These are phyloP conservation scores for Brassica juncea DNA, from an alignment of 345 rosid species.

Conservation along the genomic window DNA sequence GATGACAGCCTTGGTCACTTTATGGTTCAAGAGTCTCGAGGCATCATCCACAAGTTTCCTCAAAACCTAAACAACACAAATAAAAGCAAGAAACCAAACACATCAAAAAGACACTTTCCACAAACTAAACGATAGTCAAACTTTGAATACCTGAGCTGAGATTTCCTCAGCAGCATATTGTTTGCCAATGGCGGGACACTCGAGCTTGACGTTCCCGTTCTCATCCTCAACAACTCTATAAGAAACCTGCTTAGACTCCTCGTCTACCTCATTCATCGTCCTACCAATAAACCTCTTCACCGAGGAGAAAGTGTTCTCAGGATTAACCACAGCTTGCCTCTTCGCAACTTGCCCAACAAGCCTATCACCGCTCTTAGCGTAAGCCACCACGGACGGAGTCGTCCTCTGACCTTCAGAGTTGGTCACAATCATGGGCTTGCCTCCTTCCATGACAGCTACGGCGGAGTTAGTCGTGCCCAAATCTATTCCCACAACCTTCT, in stretches of 20 bases:
- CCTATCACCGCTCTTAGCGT: slow-evolving; percentile 79
- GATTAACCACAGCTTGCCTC: slow-evolving; percentile 94
- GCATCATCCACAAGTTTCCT: slow-evolving; percentile 99
- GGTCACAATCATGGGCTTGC: slow-evolving; percentile 94
- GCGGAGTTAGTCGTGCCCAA: slow-evolving; percentile 95
- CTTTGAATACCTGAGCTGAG: slow-evolving; percentile 80
- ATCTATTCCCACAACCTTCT: slow-evolving; percentile 96
- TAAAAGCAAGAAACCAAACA: not conserved
- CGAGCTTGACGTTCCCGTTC: slow-evolving; percentile 89
- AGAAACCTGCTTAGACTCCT: slow-evolving; percentile 91
- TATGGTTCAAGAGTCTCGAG: slow-evolving; percentile 62
- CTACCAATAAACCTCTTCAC: slow-evolving; percentile 98
- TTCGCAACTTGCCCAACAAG: slow-evolving; percentile 97
- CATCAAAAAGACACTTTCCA: not conserved
- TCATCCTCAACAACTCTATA: slow-evolving; percentile 85
- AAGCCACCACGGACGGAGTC: slow-evolving; percentile 96
- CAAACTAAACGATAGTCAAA: not conserved
- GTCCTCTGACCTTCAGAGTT: slow-evolving; percentile 97
- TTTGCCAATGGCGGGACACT: slow-evolving; percentile 86
- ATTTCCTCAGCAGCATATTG: slow-evolving; percentile 97
- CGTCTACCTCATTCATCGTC: slow-evolving; percentile 90
- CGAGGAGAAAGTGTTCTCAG: slow-evolving; percentile 94
- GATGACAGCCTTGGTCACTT: slow-evolving; percentile 67
- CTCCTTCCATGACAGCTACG: slow-evolving; percentile 99
- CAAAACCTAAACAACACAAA: slow-evolving; percentile 58